A percentile compares a stretch with the other conserved stretches of the same genome.
Evolutionary conservation across 768 basidiomycete genomes (phyloP).

Genomic region (Hortiboletus campestris): DNA sequence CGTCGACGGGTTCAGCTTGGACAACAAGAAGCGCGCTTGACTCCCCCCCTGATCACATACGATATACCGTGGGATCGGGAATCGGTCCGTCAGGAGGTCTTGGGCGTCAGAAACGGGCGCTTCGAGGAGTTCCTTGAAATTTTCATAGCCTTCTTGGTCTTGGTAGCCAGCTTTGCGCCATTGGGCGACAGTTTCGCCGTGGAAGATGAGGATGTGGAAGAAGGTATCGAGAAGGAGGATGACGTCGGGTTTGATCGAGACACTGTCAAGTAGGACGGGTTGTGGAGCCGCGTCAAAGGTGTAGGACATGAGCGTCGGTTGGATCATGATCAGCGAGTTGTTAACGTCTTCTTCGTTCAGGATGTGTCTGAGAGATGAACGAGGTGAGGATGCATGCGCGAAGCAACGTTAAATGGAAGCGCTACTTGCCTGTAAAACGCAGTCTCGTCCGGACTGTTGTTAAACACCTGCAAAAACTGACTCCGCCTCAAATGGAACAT

Average conservation of each 20-base stretch:
- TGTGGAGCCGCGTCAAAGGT: slow-evolving; percentile 88
- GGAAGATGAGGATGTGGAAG: slow-evolving; percentile 99
- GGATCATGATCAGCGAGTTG: slow-evolving; percentile 99
- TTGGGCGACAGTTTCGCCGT: slow-evolving; percentile 93
- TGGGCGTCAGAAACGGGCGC: slow-evolving; percentile 87
- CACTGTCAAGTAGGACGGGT: slow-evolving; percentile 93
- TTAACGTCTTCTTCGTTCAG: slow-evolving; percentile 98
- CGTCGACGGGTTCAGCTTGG: slow-evolving; percentile 95
- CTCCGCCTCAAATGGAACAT: slow-evolving; percentile 98
- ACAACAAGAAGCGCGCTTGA: slow-evolving; percentile 96
- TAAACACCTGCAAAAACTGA: slow-evolving; percentile 99
- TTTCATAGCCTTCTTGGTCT: slow-evolving; percentile 98
- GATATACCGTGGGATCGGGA: slow-evolving; percentile 97
- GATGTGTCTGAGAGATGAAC: slow-evolving; percentile 61
- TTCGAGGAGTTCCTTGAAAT: slow-evolving; percentile 92
- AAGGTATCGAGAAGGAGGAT: slow-evolving; percentile 97
- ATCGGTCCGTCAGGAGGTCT: slow-evolving; percentile 93
- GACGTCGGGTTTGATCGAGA: slow-evolving; percentile 96
- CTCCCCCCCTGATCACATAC: slow-evolving; percentile 97
- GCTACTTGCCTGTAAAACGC: slow-evolving; percentile 85
- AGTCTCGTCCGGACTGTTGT: slow-evolving; percentile 99
- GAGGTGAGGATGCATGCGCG: neutral
- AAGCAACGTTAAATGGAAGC: neutral
- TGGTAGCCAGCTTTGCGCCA: slow-evolving; percentile 99
- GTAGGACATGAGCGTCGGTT: slow-evolving; percentile 99